These are phyloP conservation scores for Leccinum incarnatum DNA, from an alignment of 768 basidiomycete species.

Conservation along the genomic window DNA sequence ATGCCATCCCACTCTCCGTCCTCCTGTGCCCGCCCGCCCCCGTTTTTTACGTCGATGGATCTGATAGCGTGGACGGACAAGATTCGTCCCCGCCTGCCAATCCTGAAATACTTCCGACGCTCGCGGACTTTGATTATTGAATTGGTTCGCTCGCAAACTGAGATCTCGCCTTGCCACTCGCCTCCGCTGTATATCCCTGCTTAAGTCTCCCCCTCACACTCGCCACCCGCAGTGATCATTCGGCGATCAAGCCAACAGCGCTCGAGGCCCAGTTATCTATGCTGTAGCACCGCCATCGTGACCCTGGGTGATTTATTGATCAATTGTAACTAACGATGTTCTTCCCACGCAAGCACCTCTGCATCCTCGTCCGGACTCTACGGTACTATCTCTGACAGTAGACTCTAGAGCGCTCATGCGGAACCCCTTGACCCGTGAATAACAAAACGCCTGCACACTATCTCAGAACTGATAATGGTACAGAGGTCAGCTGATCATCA, in stretches of 20 bases:
- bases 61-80: constrained; percentile 2
- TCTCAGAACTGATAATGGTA: constrained; percentile 10
- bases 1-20: constrained; percentile 2
- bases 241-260: constrained; percentile 8
- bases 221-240: constrained; percentile 5
- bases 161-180: background rate
- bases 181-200: background rate
- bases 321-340: background rate
- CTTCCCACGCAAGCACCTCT: background rate
- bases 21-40: background rate
- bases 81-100: constrained; percentile 6
- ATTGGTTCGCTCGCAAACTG: constrained; percentile 1
- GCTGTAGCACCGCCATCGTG: constrained; percentile 16
- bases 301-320: constrained; percentile 4
- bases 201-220: background rate
- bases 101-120: constrained; percentile 22
- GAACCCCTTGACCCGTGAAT: constrained; percentile 7
- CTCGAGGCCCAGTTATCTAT: constrained; percentile 5
- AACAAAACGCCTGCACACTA: background rate
- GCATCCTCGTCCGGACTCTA: background rate
- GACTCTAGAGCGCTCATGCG: background rate
- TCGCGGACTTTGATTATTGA: constrained; percentile 25
- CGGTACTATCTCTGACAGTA: background rate
- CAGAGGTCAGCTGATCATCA: constrained; percentile 18
- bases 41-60: constrained; percentile 19